Evolutionary conservation across 2,329 filamentous ascomycete genomes (phyloP), one percentile per base, ranked within the genome.

Genomic region (Aureobasidium sp.): DNA sequence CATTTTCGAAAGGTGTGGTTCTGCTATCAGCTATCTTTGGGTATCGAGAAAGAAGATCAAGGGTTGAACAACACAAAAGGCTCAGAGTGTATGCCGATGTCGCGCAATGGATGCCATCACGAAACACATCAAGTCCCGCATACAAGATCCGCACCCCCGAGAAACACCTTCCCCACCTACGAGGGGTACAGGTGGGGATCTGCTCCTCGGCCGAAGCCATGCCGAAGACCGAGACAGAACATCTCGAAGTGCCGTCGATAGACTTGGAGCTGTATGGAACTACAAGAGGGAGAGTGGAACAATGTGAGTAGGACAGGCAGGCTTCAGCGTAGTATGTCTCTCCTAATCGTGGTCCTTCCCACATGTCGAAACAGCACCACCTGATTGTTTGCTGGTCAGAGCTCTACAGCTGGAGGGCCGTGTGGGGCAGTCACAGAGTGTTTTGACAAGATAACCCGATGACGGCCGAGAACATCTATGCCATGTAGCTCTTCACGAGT

Each of bases 401-500:
- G 53, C 53, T 57, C 53, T 45, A 57, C 53, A 57, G 17, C 17
- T 29, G 39, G 15, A 44, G 17, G 40, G 29, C 27, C 44, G 54
- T 58, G 54, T 58, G 54, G 54, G 54, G 54, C 54, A 58, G 40
- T 58, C 42, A 47, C 54, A 58, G n/a, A 37, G 39, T 58, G 42
- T 48, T 37, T 58, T 22, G 53, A 44, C 53, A 35, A 45, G 27
- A 45, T 35, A 58, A 47, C 54, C 54, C 54, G 54, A 58, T 48
- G 42, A 33, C 54, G 40, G 54, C 54, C 54, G 31, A 58, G 54
- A 39, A 37, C 37, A 47, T 58, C 19, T 48, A 14, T 24, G 22
- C 35, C 45, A 22, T 17, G 29, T 37, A 42, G 12, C n/a, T 45
- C 33, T 60, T 9, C 9, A 15, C 45, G 24, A 60, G 22, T n/a